Conservation (phyloP, 1,284 basidiomycete species). For the Spongispora temasekensis region DNA sequence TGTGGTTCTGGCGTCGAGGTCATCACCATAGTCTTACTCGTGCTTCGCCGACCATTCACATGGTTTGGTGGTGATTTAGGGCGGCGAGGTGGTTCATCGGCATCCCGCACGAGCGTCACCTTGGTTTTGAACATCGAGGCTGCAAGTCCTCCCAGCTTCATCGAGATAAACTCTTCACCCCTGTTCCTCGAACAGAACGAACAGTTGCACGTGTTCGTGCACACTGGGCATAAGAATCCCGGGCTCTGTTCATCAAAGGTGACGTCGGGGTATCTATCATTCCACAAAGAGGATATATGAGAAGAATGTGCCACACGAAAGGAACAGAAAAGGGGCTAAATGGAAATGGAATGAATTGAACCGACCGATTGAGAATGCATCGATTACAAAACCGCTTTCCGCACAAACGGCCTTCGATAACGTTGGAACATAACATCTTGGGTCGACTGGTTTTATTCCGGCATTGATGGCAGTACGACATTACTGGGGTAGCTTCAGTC, state of each 20-base stretch:
- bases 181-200: slow-evolving; percentile 26
- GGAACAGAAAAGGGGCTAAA: too few species aligned
- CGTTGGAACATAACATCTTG: slow-evolving; percentile 35
- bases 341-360: slow-evolving; percentile 4
- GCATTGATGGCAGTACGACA: slow-evolving; percentile 32
- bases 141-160: slow-evolving; percentile 29
- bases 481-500: neutral
- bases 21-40: neutral
- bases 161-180: slow-evolving; percentile 34
- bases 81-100: neutral
- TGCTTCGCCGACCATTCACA: neutral
- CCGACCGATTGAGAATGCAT: slow-evolving; percentile 30
- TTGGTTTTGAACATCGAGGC: slow-evolving; percentile 23
- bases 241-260: slow-evolving; percentile 29
- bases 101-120: slow-evolving; percentile 30
- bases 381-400: slow-evolving; percentile 34
- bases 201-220: slow-evolving; percentile 35
- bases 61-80: neutral
- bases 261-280: slow-evolving; percentile 32
- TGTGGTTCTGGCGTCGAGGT: slow-evolving; percentile 10
- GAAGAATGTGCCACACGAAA: neutral
- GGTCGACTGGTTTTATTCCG: slow-evolving; percentile 20
- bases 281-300: neutral
- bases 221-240: slow-evolving; percentile 32
- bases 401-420: slow-evolving; percentile 12